Conservation (phyloP, 108 stramenopile species). For the Nannochloropsis gaditana region DNA sequence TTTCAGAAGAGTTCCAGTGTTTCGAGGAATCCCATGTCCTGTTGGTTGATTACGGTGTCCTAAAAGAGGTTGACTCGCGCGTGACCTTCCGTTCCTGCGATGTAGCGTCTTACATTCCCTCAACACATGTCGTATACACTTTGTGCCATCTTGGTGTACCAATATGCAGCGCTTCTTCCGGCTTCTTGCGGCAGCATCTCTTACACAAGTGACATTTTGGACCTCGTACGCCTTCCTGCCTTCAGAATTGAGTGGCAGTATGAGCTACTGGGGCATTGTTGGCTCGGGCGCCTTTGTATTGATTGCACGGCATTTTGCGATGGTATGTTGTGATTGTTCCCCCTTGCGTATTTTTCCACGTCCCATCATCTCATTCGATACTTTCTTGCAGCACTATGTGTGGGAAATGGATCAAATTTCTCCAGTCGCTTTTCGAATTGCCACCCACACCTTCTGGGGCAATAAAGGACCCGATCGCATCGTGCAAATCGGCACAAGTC, state of each 20-base stretch:
- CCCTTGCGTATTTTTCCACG: background rate
- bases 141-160: background rate
- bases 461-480: background rate
- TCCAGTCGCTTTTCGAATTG: background rate
- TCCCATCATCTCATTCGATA: background rate
- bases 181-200: background rate
- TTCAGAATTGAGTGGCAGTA: background rate
- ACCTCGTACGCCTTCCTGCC: background rate
- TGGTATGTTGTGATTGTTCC: background rate
- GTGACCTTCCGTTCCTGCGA: too few species aligned
- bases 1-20: too few species aligned
- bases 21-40: too few species aligned
- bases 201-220: background rate
- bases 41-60: too few species aligned
- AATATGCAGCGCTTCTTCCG: background rate
- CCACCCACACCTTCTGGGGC: background rate
- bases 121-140: background rate
- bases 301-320: background rate
- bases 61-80: too few species aligned
- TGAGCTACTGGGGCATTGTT: background rate
- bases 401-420: slow-evolving; percentile 8
- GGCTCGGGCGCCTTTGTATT: slow-evolving; percentile 11
- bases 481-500: background rate
- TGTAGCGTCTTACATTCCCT: background rate
- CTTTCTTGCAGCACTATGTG: background rate